Evolutionary conservation across 192 early-diverging fungal genomes (phyloP), one percentile per base, ranked within the genome.

Genomic region (Coemansia sp.): DNA sequence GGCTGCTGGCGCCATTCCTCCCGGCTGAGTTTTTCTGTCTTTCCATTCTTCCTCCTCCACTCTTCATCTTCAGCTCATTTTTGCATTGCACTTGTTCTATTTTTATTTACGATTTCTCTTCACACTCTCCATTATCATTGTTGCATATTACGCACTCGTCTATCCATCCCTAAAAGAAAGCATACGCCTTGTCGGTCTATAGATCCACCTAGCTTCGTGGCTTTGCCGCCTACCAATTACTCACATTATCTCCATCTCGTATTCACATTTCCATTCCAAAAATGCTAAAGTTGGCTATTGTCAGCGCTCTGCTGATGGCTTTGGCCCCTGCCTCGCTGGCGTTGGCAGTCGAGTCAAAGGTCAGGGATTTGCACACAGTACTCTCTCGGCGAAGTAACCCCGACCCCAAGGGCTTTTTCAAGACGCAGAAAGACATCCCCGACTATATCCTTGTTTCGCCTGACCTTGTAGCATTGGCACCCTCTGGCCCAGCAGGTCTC

Each of bases 371-470:
- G 16, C 51, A 55, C 16, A 14, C 51, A 31, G 16, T 33, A 14
- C 51, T 55, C 14, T 8, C 51, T 33, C 51, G 51, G 51, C 51
- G 51, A 55, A 26, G 26, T n/a, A 55, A 55, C 28, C 2, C 13
- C 6, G 51, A 55, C 28, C 51, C 51, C 51, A 55, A 55, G 51
- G 51, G 51, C 4, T 55, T 55, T 55, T 55, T 55, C 51, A 55
- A 26, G 2, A 33, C 51, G 16, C 51, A 55, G 28, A 31, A 1
- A 26, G 51, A 55, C 10, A 46, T 81, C 8, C 78, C 78, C 5
- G 78, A 81, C 38, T 81, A 81, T 37, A 56, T 81, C 21, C 51
- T 69, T 16, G 73, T 81, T 3, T 72, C 73, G 5, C 78, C 78
- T 5, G 78, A 81, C 55, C 57, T 60, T 57, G 78, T 81, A 8